Base-by-base conservation (phyloP, 2,329 filamentous ascomycete genomes). In the Gremmenia infestans region DNA sequence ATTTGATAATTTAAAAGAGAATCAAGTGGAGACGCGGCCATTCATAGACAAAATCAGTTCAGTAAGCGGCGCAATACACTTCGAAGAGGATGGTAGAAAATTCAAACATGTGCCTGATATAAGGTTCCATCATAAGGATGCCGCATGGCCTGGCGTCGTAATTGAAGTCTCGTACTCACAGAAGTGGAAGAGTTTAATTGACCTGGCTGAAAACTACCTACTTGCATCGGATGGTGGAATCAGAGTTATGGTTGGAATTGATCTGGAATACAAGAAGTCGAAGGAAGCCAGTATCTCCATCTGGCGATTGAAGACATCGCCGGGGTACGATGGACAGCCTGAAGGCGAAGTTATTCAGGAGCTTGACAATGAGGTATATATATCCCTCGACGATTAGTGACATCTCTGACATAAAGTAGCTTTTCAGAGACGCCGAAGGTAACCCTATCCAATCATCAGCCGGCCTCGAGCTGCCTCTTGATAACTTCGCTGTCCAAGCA, bases 151-250 rank as follows among this genome's bases (percentile, higher is more conserved):
- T 3, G 57, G 60, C 15, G 61, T 69, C 14, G 62, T 72, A 11
- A 62, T 71, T 36, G 68, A 72, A 55, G 66, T 71, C 19, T 65
- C 68, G 19, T 67, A 70, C 59, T 63, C 63, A 17, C 68, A 70
- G 63, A 66, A 68, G 52, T 55, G 60, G 46, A 67, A 65, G 47
- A 60, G 63, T 22, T 53, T 72, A 43, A 49, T 53, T 12, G 23
- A 55, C 48, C 58, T 72, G 48, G 70, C 68, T 2, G 68, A 71
- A 37, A 64, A 67, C 56, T 70, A 71, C 55, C 67, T 71, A 47
- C 56, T 71, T 23, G 65, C 65, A 45, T 63, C 59, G 23, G 52
- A 66, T 52, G 57, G 63, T 43, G 57, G 58, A 56, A 68, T 71
- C 40, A 57, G 64, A n/a, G 65, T 65, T 25, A 65, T 71, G 23